Evolutionary conservation across 352 stramenopile species (phyloP), one percentile per base, ranked within the genome.

Genomic region (Globisporangium yorkense): DNA sequence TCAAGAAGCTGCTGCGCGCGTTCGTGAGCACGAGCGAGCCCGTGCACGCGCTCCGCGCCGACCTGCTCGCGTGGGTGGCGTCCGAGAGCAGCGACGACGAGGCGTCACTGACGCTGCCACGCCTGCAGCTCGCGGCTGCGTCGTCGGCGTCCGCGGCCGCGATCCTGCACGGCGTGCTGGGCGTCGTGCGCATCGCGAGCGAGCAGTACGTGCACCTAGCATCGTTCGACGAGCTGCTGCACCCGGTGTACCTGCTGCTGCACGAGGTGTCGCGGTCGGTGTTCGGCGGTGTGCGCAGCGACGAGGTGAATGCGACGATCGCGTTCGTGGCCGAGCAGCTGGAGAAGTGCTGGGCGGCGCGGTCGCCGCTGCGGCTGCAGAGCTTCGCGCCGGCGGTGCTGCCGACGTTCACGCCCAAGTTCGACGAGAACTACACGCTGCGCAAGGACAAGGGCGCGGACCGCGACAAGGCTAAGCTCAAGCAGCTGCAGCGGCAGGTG

Each of bases 401-500:
- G 50, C 82, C 83, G 39, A 87, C 86, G 40, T 93, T 97, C 54
- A 84, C 77, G 39, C 90, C 90, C n/a, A 89, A 91, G 53, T 97
- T 96, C 63, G 80, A 96, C 65, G 85, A 92, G 61, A 93, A 92
- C 63, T 97, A 97, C 72, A 92, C 87, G 60, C 72, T 97, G 33
- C 85, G 87, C 39, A 97, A 97, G 72, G 89, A 97, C 73, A 93
- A 94, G 61, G 88, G 80, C 24, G 66, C 77, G 31, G 81, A 96
- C 57, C 73, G 80, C 35, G 87, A 94, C 52, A 81, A 80, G 40
- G 87, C 83, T n/a, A 75, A 88, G 70, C 80, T 83, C 57, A 96
- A 97, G 72, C 79, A 97, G 57, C 76, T 98, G 39, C 76, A 96
- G 51, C 88, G 96, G 39, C 95, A 99, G 67, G 96, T 98, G 60